Percentiles rank a stretch among this genome's conserved stretches.
These are phyloP conservation scores for Byssoonygena ceratinophila DNA, from an alignment of 2,329 filamentous ascomycete species.

Conservation along the genomic window DNA sequence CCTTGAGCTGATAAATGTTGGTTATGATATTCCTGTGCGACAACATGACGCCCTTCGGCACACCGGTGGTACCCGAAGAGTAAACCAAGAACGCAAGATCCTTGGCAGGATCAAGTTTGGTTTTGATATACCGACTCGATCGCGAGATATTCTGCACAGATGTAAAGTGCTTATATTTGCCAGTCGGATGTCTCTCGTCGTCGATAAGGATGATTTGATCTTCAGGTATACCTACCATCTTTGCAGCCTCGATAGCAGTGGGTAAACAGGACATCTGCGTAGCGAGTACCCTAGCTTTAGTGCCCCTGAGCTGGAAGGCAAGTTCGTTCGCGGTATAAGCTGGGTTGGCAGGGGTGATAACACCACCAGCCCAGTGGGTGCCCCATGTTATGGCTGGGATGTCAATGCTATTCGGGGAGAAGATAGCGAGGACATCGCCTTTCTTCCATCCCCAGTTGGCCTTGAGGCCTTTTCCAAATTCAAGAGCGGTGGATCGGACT, in stretches of 20 bases:
- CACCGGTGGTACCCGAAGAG: slow-evolving; percentile 77
- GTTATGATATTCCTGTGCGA: slow-evolving; percentile 72
- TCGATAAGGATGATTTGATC: slow-evolving; percentile 69
- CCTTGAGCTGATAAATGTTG: slow-evolving; percentile 52
- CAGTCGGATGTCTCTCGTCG: slow-evolving; percentile 39
- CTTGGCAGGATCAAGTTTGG: slow-evolving; percentile 54
- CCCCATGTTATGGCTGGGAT: slow-evolving; percentile 68
- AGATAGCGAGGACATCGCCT: slow-evolving; percentile 72
- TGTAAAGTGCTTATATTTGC: slow-evolving; percentile 50
- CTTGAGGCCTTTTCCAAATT: slow-evolving; percentile 73
- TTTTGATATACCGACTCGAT: slow-evolving; percentile 47
- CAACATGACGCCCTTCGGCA: slow-evolving; percentile 85
- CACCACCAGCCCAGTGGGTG: slow-evolving; percentile 69
- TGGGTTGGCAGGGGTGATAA: slow-evolving; percentile 78
- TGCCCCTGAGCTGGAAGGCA: slow-evolving; percentile 71
- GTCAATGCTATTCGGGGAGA: slow-evolving; percentile 78
- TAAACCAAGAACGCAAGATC: slow-evolving; percentile 82
- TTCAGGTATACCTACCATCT: slow-evolving; percentile 56
- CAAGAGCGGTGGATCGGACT: slow-evolving; percentile 52
- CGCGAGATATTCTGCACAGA: slow-evolving; percentile 56
- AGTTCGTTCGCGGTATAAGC: slow-evolving; percentile 76
- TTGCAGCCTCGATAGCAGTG: slow-evolving; percentile 56
- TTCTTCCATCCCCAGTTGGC: slow-evolving; percentile 66
- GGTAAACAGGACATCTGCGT: slow-evolving; percentile 61
- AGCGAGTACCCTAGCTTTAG: slow-evolving; percentile 60